These are phyloP conservation scores for Globisporangium iwayamae DNA, from an alignment of 352 stramenopile genomes.

Conservation along the genomic window DNA sequence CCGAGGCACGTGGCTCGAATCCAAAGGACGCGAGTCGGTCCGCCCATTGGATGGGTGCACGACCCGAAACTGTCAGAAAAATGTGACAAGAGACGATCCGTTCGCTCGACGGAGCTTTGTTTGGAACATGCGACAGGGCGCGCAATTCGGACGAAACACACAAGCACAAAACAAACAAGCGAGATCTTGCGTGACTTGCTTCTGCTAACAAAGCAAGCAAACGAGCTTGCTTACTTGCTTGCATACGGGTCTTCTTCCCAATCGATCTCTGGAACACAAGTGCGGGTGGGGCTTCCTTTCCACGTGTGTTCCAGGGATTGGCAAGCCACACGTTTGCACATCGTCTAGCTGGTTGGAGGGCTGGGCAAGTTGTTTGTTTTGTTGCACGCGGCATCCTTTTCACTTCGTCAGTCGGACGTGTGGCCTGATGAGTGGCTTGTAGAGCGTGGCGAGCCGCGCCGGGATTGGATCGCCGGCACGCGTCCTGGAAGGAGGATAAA, in stretches of 20 bases:
- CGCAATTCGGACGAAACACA: background rate
- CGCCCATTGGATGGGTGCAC: conserved; percentile 18
- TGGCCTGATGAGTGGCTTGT: conserved; percentile 6
- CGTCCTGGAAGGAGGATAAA: conserved; percentile 3
- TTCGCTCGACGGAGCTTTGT: background rate
- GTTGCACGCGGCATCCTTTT: no score
- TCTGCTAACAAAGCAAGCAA: no score
- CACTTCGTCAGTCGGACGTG: background rate
- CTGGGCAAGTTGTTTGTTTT: no score
- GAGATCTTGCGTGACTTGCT: background rate
- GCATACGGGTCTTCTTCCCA: no score
- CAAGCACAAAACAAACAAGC: background rate
- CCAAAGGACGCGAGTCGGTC: conserved; percentile 18
- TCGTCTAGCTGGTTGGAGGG: no score
- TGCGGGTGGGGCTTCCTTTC: no score
- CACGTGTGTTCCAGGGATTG: no score
- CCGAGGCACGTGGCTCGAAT: conserved; percentile 8
- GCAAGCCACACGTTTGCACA: no score
- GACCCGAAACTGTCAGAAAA: conserved; percentile 8
- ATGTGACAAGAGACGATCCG: background rate
- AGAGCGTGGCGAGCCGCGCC: background rate
- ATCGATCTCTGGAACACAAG: no score
- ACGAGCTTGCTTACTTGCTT: no score
- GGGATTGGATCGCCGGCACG: conserved; percentile 12
- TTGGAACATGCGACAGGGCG: background rate